Evolutionary conservation across 495 filamentous ascomycete genomes (phyloP).

Genomic region (Aspergillus leporis): DNA sequence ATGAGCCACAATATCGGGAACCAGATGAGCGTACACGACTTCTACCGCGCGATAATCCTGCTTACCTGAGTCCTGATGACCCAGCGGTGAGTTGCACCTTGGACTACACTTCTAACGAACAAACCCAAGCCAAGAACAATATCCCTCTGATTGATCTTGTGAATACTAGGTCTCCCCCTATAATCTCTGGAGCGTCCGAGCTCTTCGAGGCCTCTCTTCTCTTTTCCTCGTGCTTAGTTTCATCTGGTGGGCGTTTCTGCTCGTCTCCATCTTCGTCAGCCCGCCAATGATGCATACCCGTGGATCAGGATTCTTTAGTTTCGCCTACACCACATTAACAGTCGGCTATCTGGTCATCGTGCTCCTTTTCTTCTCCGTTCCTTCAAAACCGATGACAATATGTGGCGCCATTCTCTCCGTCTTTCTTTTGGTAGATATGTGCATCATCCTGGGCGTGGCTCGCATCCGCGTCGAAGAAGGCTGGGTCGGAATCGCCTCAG

Average conservation of each 20-base stretch:
- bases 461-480: slow-evolving; percentile 79
- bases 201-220: slow-evolving; percentile 71
- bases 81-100: slow-evolving; percentile 68
- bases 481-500: slow-evolving; percentile 83
- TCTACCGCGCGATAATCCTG: slow-evolving; percentile 59
- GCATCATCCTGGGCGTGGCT: slow-evolving; percentile 72
- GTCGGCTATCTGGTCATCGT: slow-evolving; percentile 69
- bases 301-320: slow-evolving; percentile 88
- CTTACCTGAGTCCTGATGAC: slow-evolving; percentile 87
- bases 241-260: slow-evolving; percentile 85
- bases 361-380: slow-evolving; percentile 84
- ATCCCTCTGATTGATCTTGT: slow-evolving; percentile 1
- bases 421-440: slow-evolving; percentile 78
- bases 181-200: slow-evolving; percentile 87
- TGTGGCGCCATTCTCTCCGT: slow-evolving; percentile 62
- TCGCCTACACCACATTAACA: slow-evolving; percentile 74
- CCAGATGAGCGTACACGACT: slow-evolving; percentile 76
- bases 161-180: slow-evolving; percentile 78
- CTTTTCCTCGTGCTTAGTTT: slow-evolving; percentile 73
- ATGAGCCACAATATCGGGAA: slow-evolving; percentile 18
- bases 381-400: slow-evolving; percentile 73
- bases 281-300: slow-evolving; percentile 81
- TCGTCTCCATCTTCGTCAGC: slow-evolving; percentile 85
- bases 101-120: background rate
- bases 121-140: background rate